Conservation (phyloP, 805 yeast genomes). For the Schizosaccharomyces osmophilus region DNA sequence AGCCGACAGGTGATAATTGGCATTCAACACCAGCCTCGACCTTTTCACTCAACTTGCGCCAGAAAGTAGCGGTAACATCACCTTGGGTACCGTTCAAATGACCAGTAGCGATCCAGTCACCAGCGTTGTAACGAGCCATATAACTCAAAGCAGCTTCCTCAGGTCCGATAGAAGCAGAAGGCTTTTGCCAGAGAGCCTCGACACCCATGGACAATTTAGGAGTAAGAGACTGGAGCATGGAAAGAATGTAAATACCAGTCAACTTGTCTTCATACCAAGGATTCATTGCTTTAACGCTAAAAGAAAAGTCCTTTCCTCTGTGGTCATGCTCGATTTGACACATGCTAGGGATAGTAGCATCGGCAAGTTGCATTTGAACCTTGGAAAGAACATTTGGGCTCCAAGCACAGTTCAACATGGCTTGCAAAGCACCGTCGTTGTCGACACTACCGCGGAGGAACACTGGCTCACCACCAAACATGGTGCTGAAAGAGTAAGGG, state of each 20-base stretch:
- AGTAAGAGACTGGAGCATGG: conserved; percentile 71
- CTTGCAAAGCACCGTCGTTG: conserved; percentile 6
- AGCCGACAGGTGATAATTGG: conserved; percentile 25
- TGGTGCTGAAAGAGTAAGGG: conserved; percentile 71
- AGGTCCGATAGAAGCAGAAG: conserved; percentile 38
- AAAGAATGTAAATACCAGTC: conserved; percentile 80
- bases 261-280: conserved; percentile 60
- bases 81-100: conserved; percentile 76
- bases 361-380: conserved; percentile 66
- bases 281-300: conserved; percentile 76
- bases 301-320: conserved; percentile 67
- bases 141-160: conserved; percentile 82
- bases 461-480: conserved; percentile 49
- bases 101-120: conserved; percentile 81
- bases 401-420: conserved; percentile 3
- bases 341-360: conserved; percentile 67
- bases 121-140: conserved; percentile 70
- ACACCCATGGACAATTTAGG: conserved; percentile 68
- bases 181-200: conserved; percentile 61
- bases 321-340: conserved; percentile 88
- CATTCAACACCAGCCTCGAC: conserved; percentile 91
- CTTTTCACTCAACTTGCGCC: conserved; percentile 77
- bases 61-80: conserved; percentile 65
- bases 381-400: conserved; percentile 23
- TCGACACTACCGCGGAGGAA: conserved; percentile 2